These are phyloP conservation scores for Annulohypoxylon stygium DNA, from an alignment of 495 filamentous ascomycete genomes.

Conservation along the genomic window DNA sequence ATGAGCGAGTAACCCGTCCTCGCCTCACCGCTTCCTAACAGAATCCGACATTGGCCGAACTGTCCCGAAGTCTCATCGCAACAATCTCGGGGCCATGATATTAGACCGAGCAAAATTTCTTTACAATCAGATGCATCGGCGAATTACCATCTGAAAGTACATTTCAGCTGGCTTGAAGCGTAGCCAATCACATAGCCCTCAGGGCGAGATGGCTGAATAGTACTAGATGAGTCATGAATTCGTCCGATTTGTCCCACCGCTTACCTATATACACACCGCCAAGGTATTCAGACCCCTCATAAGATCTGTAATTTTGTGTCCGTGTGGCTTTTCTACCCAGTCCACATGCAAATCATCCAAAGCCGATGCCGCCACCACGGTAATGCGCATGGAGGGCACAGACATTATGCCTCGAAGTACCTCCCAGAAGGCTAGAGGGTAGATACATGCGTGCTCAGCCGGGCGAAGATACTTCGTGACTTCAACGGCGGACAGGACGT, in stretches of 20 bases:
- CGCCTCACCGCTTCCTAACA: neutral
- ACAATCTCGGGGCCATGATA: neutral
- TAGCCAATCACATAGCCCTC: neutral
- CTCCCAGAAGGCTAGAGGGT: conserved; percentile 1
- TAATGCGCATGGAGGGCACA: conserved; percentile 9
- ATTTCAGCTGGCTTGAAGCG: neutral
- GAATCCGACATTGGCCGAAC: neutral
- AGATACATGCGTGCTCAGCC: conserved; percentile 37
- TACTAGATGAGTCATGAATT: conserved; percentile 1
- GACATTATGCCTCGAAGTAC: conserved; percentile 2
- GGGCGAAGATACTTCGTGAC: conserved; percentile 8
- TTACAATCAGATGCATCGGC: neutral
- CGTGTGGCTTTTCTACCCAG: neutral
- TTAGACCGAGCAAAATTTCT: neutral
- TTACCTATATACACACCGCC: conserved; percentile 1
- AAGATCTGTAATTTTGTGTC: conserved; percentile 3
- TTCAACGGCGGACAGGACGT: conserved; percentile 23
- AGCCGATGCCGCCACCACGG: conserved; percentile 17
- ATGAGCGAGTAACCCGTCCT: neutral
- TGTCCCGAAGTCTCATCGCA: neutral
- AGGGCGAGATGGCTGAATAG: neutral
- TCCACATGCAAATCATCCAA: conserved; percentile 2
- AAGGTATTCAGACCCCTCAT: neutral
- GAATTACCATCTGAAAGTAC: neutral
- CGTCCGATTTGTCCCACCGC: neutral